Base-by-base conservation (phyloP, 768 basidiomycete species). In the Auriscalpium vulgare region DNA sequence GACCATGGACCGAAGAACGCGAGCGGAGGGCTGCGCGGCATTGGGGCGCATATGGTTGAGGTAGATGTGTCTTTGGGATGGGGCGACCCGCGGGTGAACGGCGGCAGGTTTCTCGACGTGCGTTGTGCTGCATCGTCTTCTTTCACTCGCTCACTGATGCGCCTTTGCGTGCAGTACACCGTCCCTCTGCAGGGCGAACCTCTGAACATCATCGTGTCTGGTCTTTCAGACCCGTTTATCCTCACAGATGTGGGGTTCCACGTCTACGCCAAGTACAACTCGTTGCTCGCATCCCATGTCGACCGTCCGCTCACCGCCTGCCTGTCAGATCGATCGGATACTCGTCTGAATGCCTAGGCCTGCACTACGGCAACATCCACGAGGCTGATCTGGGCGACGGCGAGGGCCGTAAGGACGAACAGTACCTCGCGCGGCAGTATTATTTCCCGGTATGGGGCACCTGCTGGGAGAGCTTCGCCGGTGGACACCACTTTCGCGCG, bases 401-500 rank as follows among this genome's bases (percentile, higher is more conserved):
- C 1, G 81, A 86, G 53, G 83, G 83, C 2, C 78, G 77, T 63
- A 84, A 85, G 66, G 67, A 72, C 0, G 85, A 94, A 65, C 78
- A 83, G 58, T 79, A 83, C 65, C 78, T 93, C 48, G 85, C 83
- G 21, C 81, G 91, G 21, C 91, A 94, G 62, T 75, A 84, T 59
- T 91, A 90, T 69, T 79, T 80, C 62, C 88, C 90, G 4, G 71
- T 84, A 37, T 84, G 82, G 78, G 91, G 91, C 29, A 89, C 89
- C 0, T 94, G 91, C 68, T 91, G 91, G 87, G 91, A 94, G 75
- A 89, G 83, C 63, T 68, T 93, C 21, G 77, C 83, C 13, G 90
- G 90, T n/a, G 91, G 91, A 2, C 85, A 93, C 56, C 92, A 94
- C 66, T 94, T 89, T 64, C 79, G 91, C 50, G 89, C 89, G 8